A percentile compares a stretch with the other conserved stretches of the same genome.
phyloP scores from a whole-genome alignment of 192 early-diverging fungal genomes.

The Martensiomyces pterosporus region DNA sequence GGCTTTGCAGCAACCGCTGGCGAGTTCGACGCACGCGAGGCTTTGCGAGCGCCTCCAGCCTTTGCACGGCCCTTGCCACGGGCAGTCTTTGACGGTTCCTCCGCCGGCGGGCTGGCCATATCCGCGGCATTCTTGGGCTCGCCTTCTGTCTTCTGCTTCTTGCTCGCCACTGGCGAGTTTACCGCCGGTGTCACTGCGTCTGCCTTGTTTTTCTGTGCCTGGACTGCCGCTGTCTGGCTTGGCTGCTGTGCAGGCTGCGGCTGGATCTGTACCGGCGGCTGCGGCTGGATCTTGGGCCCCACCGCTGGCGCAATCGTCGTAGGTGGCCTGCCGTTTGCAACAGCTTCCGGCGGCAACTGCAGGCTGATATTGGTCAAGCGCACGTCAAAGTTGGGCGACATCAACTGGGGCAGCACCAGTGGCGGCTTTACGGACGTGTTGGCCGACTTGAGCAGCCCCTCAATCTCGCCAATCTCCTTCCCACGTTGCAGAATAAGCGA shows the following conservation, averaged over 20 bases:
- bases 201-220: conserved; percentile 29
- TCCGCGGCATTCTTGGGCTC: background rate
- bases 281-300: background rate
- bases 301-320: conserved; percentile 14
- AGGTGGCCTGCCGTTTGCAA: conserved; percentile 3
- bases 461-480: conserved; percentile 34
- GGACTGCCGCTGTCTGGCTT: background rate
- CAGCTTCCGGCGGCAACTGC: conserved; percentile 27
- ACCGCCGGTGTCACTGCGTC: background rate
- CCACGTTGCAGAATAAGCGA: conserved; percentile 47
- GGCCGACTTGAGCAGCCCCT: conserved; percentile 29
- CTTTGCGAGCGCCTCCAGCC: conserved; percentile 13
- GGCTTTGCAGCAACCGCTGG: conserved; percentile 27
- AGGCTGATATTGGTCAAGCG: conserved; percentile 39
- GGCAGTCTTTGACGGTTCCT: conserved; percentile 19
- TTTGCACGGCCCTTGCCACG: conserved; percentile 31
- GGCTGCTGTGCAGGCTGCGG: conserved; percentile 11
- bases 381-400: conserved; percentile 41
- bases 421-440: conserved; percentile 30
- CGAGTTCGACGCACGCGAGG: conserved; percentile 26
- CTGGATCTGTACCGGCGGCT: conserved; percentile 29
- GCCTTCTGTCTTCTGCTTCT: conserved; percentile 21
- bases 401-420: conserved; percentile 29
- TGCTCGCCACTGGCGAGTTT: background rate
- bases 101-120: conserved; percentile 5